Base-by-base conservation (phyloP, 2,329 filamentous ascomycete genomes). In the Neofusicoccum parvum region DNA sequence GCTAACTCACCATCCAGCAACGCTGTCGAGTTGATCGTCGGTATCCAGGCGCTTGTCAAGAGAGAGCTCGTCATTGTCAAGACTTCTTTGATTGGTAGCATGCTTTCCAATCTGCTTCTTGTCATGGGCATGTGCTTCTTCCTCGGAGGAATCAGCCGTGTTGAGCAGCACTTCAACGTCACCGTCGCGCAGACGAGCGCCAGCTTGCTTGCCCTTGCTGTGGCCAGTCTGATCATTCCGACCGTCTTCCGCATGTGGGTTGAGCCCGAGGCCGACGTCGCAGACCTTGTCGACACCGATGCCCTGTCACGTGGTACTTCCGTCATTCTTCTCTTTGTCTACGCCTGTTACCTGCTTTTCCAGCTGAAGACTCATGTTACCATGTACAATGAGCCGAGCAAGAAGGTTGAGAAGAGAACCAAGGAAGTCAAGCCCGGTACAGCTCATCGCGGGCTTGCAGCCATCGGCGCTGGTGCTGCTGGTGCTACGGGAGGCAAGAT, bases 71-170 rank as follows among this genome's bases (percentile, higher is more conserved):
- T 90, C 39, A 96, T 98, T 67, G 93, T 97, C 6, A 92, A 97
- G 78, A 96, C 94, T 0, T 97, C 94, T 0, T 83, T 98, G 34
- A 92, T 97, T 68, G 94, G 94, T 65, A 94, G 90, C 77, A 96
- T 97, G 76, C 82, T 97, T 23, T 97, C 93, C 48, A 97, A 97
- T 75, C 79, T 98, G 66, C 85, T 97, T 3, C 86, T 97, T 14
- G 92, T 97, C 60, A 82, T 97, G 82, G 94, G 92, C 65, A 96
- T 94, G 88, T 95, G 90, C 75, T 97, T 96, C 83, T 95, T 96
- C 81, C 90, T 92, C 67, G 93, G 92, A 58, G 92, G 92, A 3
- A 76, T 96, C 70, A 89, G 90, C 66, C 87, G 94, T 34, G 74
- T 86, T 34, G 91, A 96, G 75, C 94, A 97, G 76, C 89, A 87